These are phyloP conservation scores for Brasenia schreberi DNA, from an alignment of 164 flowering plant genomes.

Conservation along the genomic window DNA sequence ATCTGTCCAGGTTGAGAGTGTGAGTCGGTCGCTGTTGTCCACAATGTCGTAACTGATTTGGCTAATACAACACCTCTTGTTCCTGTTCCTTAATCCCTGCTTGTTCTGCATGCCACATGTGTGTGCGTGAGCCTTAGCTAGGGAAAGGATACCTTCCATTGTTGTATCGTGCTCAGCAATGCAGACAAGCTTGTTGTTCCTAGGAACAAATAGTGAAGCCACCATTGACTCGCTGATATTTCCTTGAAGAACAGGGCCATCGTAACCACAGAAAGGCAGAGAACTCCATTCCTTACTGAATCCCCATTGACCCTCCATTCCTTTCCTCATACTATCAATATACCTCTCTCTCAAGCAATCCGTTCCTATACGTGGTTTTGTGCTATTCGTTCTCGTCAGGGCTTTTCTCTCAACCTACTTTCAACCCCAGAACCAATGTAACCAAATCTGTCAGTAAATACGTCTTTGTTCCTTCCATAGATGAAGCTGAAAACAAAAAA, in stretches of 20 bases:
- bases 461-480: background rate
- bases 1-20: no score
- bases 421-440: background rate
- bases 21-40: no score
- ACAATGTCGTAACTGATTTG: no score
- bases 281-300: background rate
- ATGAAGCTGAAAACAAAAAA: background rate
- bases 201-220: slow-evolving; percentile 87
- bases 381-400: background rate
- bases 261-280: slow-evolving; percentile 10
- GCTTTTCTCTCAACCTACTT: background rate
- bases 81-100: no score
- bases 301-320: background rate
- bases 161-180: slow-evolving; percentile 98
- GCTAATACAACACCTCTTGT: no score
- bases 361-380: background rate
- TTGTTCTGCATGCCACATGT: no score
- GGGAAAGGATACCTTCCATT: no score
- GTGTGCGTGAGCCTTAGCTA: no score
- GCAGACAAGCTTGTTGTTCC: slow-evolving; percentile 90
- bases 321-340: background rate
- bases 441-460: background rate
- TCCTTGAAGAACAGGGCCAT: slow-evolving; percentile 10
- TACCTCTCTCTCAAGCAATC: no score
- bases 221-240: slow-evolving; percentile 70